Base-by-base conservation (phyloP, 805 yeast genomes). In the Grigorovia jiainica region DNA sequence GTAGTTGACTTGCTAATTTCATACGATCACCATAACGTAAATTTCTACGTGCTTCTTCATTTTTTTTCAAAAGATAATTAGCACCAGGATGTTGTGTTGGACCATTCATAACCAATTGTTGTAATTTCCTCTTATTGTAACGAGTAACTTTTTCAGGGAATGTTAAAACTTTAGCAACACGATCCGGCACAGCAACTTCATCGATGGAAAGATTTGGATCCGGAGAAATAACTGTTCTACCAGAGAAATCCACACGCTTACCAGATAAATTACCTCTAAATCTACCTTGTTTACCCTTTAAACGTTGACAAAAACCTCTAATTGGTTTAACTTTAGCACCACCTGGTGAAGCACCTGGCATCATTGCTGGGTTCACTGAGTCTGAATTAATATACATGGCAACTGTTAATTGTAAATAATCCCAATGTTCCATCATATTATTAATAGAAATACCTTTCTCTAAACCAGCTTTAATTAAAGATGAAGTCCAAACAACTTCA, bases 361-460 rank as follows among this genome's bases (percentile, higher is more conserved):
- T 60, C 61, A 79, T 71, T 5, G 87, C 78, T 11, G 89, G 87
- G 43, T 81, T 78, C 13, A 89, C 92, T 24, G 95, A 82, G 64
- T 92, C 99, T 1, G 96, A 86, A 61, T 92, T 92, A 54, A 92
- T 92, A 61, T 92, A 92, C 87, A 92, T 85, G 17, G 98, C 99
- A 38, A 92, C 89, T 1, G 95, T 84, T 40, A 92, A 71, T 64
- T 92, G 99, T 50, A 92, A 66, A 59, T 86, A 92, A 58, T 92
- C 99, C 99, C 99, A 92, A 58, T 92, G 98, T 57, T 90, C 97
- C 96, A 92, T 89, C 64, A 92, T 71, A 54, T 86, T 86, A 49
- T 87, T 85, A 55, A 94, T 80, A 13, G 96, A 78, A 47, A 90
- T 85, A 45, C 98, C 98, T 59, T 87, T 90, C 48, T 89, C 95